These are phyloP conservation scores for Beauveria sp. DNA, from an alignment of 2,329 filamentous ascomycete genomes.

Conservation along the genomic window DNA sequence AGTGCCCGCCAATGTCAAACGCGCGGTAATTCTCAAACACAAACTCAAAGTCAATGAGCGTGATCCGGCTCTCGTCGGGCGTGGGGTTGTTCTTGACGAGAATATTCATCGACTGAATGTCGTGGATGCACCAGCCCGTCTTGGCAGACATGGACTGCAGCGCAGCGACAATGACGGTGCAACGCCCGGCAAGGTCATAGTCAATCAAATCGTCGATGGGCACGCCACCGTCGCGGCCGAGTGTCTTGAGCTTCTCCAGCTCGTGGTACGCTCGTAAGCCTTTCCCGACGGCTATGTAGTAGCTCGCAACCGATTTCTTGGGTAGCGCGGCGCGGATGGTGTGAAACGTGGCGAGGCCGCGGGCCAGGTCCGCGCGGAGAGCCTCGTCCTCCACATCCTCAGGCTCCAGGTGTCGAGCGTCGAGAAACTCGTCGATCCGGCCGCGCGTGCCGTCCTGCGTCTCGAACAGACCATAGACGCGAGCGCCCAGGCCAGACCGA, in stretches of 20 bases:
- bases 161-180: not conserved
- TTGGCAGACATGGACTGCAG: slow-evolving; percentile 10
- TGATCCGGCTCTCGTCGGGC: not conserved
- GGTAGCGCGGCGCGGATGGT: not conserved
- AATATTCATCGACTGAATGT: slow-evolving; percentile 17
- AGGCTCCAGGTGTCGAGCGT: slow-evolving; percentile 13
- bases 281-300: slow-evolving; percentile 9
- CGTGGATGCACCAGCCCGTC: slow-evolving; percentile 15
- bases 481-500: slow-evolving; percentile 12
- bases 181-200: slow-evolving; percentile 11
- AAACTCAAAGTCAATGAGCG: slow-evolving; percentile 16
- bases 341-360: slow-evolving; percentile 12
- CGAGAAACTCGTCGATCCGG: slow-evolving; percentile 15
- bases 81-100: slow-evolving; percentile 10
- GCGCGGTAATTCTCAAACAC: slow-evolving; percentile 15
- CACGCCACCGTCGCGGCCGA: slow-evolving; percentile 12
- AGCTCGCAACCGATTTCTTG: not conserved
- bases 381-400: slow-evolving; percentile 13
- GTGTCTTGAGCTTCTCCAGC: slow-evolving; percentile 11
- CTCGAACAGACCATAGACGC: slow-evolving; percentile 15
- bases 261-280: slow-evolving; percentile 12
- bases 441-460: slow-evolving; percentile 13
- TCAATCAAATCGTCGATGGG: slow-evolving; percentile 12
- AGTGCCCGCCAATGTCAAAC: slow-evolving; percentile 17
- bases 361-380: slow-evolving; percentile 14